Conservation (phyloP, 177 flowering plant genomes). For the Vitis hybrid region DNA sequence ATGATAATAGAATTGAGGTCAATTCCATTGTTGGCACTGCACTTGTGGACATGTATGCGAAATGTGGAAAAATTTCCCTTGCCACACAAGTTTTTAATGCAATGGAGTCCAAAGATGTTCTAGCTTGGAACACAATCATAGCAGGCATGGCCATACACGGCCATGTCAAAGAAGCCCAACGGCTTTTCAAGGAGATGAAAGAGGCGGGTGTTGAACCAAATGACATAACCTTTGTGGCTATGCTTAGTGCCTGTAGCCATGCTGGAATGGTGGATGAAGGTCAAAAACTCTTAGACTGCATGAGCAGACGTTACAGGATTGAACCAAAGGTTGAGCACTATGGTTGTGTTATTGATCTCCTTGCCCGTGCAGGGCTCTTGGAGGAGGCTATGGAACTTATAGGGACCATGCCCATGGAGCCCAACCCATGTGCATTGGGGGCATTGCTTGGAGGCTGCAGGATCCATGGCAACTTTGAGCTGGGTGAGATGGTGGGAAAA, state of each 20-base stretch:
- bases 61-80: no score
- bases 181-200: no score
- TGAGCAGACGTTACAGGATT: slow-evolving; percentile 12
- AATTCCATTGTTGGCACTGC: slow-evolving; percentile 16
- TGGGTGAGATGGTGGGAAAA: slow-evolving; percentile 17
- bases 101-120: no score
- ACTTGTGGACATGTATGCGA: slow-evolving; percentile 34
- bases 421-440: slow-evolving; percentile 9
- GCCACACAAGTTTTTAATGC: no score
- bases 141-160: no score
- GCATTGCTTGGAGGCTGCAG: slow-evolving; percentile 17
- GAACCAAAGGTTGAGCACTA: slow-evolving; percentile 13
- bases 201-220: no score
- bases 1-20: slow-evolving; percentile 28
- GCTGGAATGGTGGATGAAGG: slow-evolving; percentile 21
- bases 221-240: slow-evolving; percentile 15
- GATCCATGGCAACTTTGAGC: slow-evolving; percentile 12
- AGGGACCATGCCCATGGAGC: slow-evolving; percentile 12
- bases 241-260: slow-evolving; percentile 19
- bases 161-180: no score
- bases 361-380: slow-evolving; percentile 19
- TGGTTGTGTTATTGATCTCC: slow-evolving; percentile 19
- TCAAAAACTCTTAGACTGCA: not conserved
- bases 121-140: no score
- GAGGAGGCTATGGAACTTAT: slow-evolving; percentile 13